phyloP scores from a whole-genome alignment of 768 basidiomycete genomes.

The Tricholoma flavovirens region DNA sequence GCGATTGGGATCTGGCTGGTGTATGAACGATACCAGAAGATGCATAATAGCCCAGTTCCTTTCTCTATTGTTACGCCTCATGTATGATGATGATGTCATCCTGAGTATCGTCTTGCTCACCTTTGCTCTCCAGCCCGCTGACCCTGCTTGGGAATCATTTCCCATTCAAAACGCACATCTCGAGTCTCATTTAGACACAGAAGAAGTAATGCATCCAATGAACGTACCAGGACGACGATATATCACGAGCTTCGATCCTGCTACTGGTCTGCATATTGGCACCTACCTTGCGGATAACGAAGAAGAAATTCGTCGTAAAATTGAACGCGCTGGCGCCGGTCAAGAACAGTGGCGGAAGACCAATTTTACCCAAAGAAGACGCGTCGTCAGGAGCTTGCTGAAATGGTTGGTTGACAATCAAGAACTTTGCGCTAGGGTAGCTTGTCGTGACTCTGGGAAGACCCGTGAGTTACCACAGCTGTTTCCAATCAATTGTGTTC shows the following conservation, averaged over 20 bases:
- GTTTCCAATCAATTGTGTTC: not conserved
- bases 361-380: slow-evolving; percentile 71
- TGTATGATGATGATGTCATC: slow-evolving; percentile 33
- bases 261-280: slow-evolving; percentile 75
- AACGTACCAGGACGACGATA: slow-evolving; percentile 48
- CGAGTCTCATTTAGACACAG: slow-evolving; percentile 55
- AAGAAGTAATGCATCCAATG: slow-evolving; percentile 47
- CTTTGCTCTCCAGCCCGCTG: slow-evolving; percentile 40
- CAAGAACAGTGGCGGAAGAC: slow-evolving; percentile 71
- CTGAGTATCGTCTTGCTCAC: slow-evolving; percentile 1
- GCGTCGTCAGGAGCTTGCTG: slow-evolving; percentile 80
- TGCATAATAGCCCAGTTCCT: slow-evolving; percentile 65
- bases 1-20: slow-evolving; percentile 78
- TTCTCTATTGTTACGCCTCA: slow-evolving; percentile 56
- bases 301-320: slow-evolving; percentile 68
- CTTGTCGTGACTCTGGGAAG: slow-evolving; percentile 93
- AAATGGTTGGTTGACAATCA: slow-evolving; percentile 94
- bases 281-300: slow-evolving; percentile 74
- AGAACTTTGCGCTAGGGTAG: slow-evolving; percentile 78
- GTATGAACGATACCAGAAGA: slow-evolving; percentile 65
- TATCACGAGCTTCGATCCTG: slow-evolving; percentile 90
- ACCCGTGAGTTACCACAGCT: slow-evolving; percentile 52
- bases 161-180: slow-evolving; percentile 55
- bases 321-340: slow-evolving; percentile 56
- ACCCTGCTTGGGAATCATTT: slow-evolving; percentile 51